phyloP scores from a whole-genome alignment of 1,284 basidiomycete genomes.

The Leucoagaricus sp. region DNA sequence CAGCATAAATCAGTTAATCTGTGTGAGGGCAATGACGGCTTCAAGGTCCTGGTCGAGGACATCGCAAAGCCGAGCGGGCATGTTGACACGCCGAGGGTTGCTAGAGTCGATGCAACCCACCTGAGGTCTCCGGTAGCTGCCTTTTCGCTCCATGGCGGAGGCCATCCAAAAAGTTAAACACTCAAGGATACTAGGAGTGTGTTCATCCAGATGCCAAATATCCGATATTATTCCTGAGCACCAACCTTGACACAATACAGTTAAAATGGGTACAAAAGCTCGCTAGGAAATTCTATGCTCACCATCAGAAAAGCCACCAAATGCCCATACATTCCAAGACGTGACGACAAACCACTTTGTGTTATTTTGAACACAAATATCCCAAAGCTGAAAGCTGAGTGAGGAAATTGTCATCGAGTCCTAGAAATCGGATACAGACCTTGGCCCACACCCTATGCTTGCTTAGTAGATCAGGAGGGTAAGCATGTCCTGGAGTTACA shows the following conservation, averaged over 20 bases:
- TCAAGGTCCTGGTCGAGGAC: conserved; percentile 35
- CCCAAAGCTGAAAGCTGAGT: conserved; percentile 55
- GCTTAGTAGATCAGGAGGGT: conserved; percentile 34
- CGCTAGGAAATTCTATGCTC: background rate
- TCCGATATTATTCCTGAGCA: conserved; percentile 50
- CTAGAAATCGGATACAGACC: conserved; percentile 34
- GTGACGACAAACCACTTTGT: conserved; percentile 68
- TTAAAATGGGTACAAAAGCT: background rate
- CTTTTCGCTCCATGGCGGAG: conserved; percentile 45
- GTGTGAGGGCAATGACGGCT: conserved; percentile 33
- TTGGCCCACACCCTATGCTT: conserved; percentile 67
- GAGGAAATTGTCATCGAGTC: background rate
- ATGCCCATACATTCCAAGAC: conserved; percentile 70
- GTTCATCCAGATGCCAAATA: conserved; percentile 40
- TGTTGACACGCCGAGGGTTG: conserved; percentile 26
- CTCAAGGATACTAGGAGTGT: conserved; percentile 48
- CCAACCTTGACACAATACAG: conserved; percentile 44
- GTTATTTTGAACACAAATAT: conserved; percentile 53
- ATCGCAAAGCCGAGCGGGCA: conserved; percentile 45
- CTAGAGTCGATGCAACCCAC: conserved; percentile 37
- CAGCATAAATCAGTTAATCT: conserved; percentile 21
- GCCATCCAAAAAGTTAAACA: conserved; percentile 53
- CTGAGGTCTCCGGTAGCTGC: conserved; percentile 41
- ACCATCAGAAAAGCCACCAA: conserved; percentile 69
- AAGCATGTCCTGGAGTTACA: conserved; percentile 29